Percentiles rank a stretch among this genome's conserved stretches.
phyloP scores from a whole-genome alignment of 2,329 filamentous ascomycete species.

The Calonectria hongkongensis region DNA sequence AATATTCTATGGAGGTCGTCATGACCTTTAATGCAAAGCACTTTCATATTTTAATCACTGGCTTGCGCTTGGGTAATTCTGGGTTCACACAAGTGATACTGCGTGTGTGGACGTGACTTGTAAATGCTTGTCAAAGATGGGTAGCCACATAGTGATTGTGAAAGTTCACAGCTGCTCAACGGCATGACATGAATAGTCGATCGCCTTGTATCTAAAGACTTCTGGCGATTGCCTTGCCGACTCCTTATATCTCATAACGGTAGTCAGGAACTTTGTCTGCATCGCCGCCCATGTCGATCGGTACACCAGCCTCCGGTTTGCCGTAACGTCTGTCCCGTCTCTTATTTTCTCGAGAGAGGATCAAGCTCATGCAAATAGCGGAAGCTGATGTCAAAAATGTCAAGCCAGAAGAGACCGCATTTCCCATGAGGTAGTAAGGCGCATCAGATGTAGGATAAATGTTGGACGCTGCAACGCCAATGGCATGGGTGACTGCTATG shows the following conservation, averaged over 20 bases:
- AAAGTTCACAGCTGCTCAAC: no score
- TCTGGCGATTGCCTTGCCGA: no score
- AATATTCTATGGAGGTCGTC: no score
- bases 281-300: conserved; percentile 45
- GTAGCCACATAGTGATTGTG: no score
- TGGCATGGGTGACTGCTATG: conserved; percentile 44
- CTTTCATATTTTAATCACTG: no score
- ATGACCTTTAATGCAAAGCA: no score
- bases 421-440: conserved; percentile 44
- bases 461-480: conserved; percentile 44
- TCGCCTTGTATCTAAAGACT: no score
- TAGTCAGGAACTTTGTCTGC: conserved; percentile 42
- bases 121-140: no score
- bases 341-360: conserved; percentile 39
- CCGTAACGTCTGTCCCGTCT: conserved; percentile 38
- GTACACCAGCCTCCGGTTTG: conserved; percentile 38
- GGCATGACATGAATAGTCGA: no score
- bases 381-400: conserved; percentile 33
- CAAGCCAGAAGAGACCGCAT: conserved; percentile 39
- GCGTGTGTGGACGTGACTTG: no score
- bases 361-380: conserved; percentile 40
- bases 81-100: no score
- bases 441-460: conserved; percentile 44
- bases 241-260: conserved; percentile 41
- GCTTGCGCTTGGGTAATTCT: no score